A percentile compares a stretch with the other conserved stretches of the same genome.
These are phyloP conservation scores for Solanum commersonii DNA, from an alignment of 257 asterid genomes.

Conservation along the genomic window DNA sequence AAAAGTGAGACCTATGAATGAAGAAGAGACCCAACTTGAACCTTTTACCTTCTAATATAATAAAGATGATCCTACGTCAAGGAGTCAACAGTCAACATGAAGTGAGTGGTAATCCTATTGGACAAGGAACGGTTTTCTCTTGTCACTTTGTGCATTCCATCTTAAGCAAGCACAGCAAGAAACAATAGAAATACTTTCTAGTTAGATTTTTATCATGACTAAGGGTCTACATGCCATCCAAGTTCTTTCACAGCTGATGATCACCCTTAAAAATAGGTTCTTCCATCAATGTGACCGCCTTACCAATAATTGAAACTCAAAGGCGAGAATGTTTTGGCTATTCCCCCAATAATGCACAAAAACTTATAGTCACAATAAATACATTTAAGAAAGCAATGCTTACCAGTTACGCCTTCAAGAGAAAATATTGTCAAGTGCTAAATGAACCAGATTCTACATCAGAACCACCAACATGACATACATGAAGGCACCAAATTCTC, in stretches of 20 bases:
- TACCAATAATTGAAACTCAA: neutral
- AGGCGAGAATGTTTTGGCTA: neutral
- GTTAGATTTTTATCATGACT: neutral
- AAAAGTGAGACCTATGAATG: neutral
- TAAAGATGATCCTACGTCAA: neutral
- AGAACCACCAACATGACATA: constrained; percentile 32
- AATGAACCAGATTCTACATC: neutral
- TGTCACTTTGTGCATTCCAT: neutral
- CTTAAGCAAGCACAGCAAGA: neutral
- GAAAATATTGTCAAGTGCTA: neutral
- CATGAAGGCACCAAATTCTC: constrained; percentile 82
- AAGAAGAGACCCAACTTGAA: neutral
- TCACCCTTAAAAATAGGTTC: neutral
- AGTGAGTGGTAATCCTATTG: neutral
- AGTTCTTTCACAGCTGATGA: neutral
- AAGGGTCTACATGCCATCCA: neutral
- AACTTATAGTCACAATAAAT: neutral
- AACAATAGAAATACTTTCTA: neutral
- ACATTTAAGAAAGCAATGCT: neutral
- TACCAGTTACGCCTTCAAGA: neutral
- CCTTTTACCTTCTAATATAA: neutral
- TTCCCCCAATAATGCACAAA: neutral
- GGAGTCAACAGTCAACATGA: neutral
- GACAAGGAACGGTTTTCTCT: neutral
- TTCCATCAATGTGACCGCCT: neutral